Percentiles rank a stretch among this genome's conserved stretches.
These are phyloP conservation scores for Blastobotrys robertii DNA, from an alignment of 805 yeast species.

Conservation along the genomic window DNA sequence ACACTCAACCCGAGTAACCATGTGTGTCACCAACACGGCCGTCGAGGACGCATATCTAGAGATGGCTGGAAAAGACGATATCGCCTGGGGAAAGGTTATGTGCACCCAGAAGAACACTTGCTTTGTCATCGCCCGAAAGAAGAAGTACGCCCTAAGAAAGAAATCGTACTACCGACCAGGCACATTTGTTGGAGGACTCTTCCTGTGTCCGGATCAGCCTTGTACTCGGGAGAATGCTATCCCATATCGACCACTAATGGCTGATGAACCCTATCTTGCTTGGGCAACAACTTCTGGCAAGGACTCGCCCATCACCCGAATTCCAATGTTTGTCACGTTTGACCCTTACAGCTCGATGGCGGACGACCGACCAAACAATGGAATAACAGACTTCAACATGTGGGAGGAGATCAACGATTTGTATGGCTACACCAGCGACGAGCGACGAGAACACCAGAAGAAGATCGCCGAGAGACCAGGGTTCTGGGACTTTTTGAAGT, in stretches of 20 bases:
- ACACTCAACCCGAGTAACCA: not conserved
- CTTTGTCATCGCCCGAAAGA: conserved; percentile 15
- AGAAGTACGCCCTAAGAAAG: conserved; percentile 7
- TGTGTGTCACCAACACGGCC: not conserved
- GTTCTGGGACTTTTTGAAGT: too few relatives aligned
- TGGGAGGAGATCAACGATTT: too few relatives aligned
- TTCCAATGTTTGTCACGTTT: conserved; percentile 7
- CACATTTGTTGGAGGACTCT: conserved; percentile 19
- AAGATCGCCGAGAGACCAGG: too few relatives aligned
- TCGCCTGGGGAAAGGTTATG: conserved; percentile 16
- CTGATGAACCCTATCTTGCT: conserved; percentile 11
- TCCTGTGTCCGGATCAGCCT: conserved; percentile 11
- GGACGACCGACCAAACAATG: not conserved
- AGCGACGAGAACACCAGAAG: too few relatives aligned
- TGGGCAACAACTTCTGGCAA: conserved; percentile 11
- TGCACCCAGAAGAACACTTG: conserved; percentile 14
- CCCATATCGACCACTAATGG: conserved; percentile 13
- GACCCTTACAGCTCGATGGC: conserved; percentile 6
- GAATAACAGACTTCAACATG: too few relatives aligned
- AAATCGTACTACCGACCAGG: conserved; percentile 9
- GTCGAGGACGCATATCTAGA: not conserved
- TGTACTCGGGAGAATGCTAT: conserved; percentile 11
- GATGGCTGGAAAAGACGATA: conserved; percentile 1
- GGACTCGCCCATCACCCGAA: conserved; percentile 4
- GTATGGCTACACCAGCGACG: too few relatives aligned